Percentiles rank a stretch among this genome's conserved stretches.
These are phyloP conservation scores for Dendrobium catenatum DNA, from an alignment of 106 monocot genomes.

Conservation along the genomic window DNA sequence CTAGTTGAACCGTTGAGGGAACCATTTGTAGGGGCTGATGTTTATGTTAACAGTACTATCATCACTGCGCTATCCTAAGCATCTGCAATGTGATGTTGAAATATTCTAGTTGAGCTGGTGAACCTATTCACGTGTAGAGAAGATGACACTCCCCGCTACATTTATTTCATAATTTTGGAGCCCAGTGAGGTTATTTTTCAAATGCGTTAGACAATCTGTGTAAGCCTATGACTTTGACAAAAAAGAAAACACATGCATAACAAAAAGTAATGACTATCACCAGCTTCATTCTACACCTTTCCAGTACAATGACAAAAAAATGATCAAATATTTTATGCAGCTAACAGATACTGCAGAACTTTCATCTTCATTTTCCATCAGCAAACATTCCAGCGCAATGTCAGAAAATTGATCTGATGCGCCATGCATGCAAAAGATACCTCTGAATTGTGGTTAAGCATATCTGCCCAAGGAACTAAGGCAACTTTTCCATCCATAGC, in stretches of 20 bases:
- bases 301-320: neutral
- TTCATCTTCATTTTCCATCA: neutral
- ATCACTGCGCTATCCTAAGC: no score
- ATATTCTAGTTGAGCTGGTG: no score
- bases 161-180: no score
- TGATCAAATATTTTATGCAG: neutral
- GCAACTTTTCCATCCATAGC: conserved; percentile 93
- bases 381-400: neutral
- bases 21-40: no score
- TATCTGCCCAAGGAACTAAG: conserved; percentile 97
- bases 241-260: neutral
- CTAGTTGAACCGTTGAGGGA: no score
- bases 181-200: no score
- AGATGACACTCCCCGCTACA: no score
- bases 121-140: no score
- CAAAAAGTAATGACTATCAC: neutral
- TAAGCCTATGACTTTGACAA: neutral
- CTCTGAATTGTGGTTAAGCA: conserved; percentile 95
- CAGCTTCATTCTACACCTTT: neutral
- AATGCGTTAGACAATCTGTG: neutral
- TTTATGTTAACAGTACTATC: no score
- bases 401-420: neutral
- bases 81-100: no score
- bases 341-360: neutral
- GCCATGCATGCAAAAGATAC: conserved; percentile 23